These are phyloP conservation scores for Morella rubra DNA, from an alignment of 306 rosid genomes.

Conservation along the genomic window DNA sequence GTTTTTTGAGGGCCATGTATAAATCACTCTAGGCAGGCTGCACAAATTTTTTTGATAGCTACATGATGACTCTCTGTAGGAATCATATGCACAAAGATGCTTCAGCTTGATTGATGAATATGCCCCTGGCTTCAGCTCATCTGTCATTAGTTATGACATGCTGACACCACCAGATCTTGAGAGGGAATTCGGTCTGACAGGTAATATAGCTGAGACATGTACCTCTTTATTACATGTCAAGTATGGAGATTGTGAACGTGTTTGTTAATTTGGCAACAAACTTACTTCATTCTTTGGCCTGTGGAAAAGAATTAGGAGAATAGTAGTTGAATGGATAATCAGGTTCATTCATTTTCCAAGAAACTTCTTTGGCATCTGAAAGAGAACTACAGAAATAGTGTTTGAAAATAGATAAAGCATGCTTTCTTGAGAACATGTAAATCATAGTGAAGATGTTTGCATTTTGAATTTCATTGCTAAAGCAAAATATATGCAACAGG, in stretches of 20 bases:
- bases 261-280: background rate
- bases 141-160: conserved; percentile 80
- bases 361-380: background rate
- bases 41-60: background rate
- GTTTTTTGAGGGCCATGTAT: background rate
- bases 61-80: conserved; percentile 37
- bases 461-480: background rate
- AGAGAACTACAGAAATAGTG: background rate
- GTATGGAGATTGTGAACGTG: background rate
- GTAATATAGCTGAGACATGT: conserved; percentile 23
- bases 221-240: background rate
- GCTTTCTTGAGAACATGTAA: background rate
- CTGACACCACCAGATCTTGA: conserved; percentile 98
- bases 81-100: conserved; percentile 66
- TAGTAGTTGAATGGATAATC: background rate
- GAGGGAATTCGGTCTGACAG: conserved; percentile 85
- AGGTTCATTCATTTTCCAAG: background rate
- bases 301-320: background rate
- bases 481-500: conserved; percentile 36
- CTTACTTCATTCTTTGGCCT: background rate
- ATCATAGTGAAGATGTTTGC: background rate
- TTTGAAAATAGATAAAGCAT: background rate
- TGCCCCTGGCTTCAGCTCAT: conserved; percentile 86
- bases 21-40: background rate
- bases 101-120: conserved; percentile 79